Evolutionary conservation across 2,329 filamentous ascomycete species (phyloP), one percentile per base, ranked within the genome.

Genomic region (Penicillium glabrum): DNA sequence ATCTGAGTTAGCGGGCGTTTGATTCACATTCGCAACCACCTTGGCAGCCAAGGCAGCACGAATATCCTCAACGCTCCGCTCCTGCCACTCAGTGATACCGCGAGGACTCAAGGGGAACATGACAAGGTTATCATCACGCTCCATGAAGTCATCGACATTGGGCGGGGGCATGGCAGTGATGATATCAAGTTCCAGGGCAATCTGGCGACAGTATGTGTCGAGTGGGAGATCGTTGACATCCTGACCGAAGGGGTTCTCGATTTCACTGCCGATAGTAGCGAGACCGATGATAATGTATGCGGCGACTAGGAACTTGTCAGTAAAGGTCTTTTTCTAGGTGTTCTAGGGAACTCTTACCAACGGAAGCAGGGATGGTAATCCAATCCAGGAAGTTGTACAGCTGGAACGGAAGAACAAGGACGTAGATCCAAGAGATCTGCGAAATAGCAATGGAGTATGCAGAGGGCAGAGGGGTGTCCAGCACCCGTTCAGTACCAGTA

Each of bases 391-490:
- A 71, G 0, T 72, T 69, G 69, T 84, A 83, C 8, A 96, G 84
- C 76, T 96, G 91, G 81, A 95, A 95, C 6, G 91, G 91, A 1
- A 96, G 82, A 33, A 91, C 81, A 63, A 91, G 77, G 51, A 95
- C 86, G 75, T 95, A 96, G 51, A 92, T 83, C 86, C 89, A 93
- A 31, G 91, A 91, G 69, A 95, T 93, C 72, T 96, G 91, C 21
- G 87, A 86, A 71, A 95, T 93, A 66, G 90, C 86, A 66, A 96
- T 95, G 62, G 84, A 86, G 78, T 96, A 96, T 47, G 90, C 91
- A 54, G 91, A 83, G 2, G 91, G 91, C 0, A 96, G 83, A 1
- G 91, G 91, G 0, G 91, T 96, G 72, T 88, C 89, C 33, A 93
- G 84, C 23, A 96, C 87, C 61, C 91, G 88, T 69, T 95, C 90